Percentiles rank a stretch among this genome's conserved stretches.
These are phyloP conservation scores for Exidia glandulosa DNA, from an alignment of 768 basidiomycete species.

Conservation along the genomic window DNA sequence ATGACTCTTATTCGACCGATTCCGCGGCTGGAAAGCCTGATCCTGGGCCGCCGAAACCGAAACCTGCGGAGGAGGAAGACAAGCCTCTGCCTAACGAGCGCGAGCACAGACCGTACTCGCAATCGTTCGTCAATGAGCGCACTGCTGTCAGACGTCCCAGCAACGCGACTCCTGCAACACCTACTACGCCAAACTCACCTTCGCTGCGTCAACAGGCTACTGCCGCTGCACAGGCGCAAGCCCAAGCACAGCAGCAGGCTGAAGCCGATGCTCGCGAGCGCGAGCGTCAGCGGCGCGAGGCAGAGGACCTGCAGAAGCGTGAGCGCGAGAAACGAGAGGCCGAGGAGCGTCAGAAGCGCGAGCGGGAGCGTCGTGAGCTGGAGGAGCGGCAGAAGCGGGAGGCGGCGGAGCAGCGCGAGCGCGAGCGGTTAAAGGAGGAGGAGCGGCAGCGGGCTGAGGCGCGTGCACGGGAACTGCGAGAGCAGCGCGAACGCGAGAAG, in stretches of 20 bases:
- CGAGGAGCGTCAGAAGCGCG: background rate
- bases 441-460: background rate
- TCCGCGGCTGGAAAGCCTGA: no score
- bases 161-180: no score
- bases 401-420: constrained; percentile 30
- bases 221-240: background rate
- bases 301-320: constrained; percentile 18
- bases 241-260: background rate
- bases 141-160: no score
- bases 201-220: no score
- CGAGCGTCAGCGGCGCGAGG: constrained; percentile 13
- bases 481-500: constrained; percentile 59
- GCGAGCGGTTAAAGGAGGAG: background rate
- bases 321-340: constrained; percentile 12
- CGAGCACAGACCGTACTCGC: no score
- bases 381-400: constrained; percentile 16
- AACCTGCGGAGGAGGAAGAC: no score
- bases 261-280: background rate
- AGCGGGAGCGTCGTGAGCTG: constrained; percentile 23
- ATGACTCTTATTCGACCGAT: background rate
- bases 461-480: constrained; percentile 12
- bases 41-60: no score
- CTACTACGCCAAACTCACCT: no score
- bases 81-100: no score
- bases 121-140: no score